Conservation (phyloP, 1,284 basidiomycete genomes). For the Thecaphora thlaspeos region DNA sequence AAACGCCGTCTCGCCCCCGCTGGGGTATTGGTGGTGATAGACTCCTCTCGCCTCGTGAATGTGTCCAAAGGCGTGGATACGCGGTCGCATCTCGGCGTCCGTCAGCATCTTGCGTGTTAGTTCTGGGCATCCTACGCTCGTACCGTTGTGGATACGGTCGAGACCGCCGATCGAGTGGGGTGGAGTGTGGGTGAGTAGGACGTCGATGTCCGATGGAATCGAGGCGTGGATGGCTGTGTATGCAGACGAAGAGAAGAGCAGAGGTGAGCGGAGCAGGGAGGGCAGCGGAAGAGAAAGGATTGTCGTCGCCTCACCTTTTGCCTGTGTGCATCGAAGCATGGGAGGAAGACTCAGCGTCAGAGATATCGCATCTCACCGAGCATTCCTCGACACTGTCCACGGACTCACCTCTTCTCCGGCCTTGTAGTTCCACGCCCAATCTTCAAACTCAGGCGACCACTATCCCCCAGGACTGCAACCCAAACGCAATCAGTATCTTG, state of each 20-base stretch:
- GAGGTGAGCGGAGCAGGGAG: neutral
- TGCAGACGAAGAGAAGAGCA: neutral
- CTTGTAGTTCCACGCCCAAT: slow-evolving; percentile 43
- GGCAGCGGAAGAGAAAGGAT: too few relatives aligned
- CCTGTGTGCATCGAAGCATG: too few relatives aligned
- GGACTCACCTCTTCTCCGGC: neutral
- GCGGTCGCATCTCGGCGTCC: slow-evolving; percentile 15
- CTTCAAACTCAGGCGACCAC: slow-evolving; percentile 32
- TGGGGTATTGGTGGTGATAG: slow-evolving; percentile 4
- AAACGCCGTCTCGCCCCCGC: slow-evolving; percentile 10
- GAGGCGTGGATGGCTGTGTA: slow-evolving; percentile 6
- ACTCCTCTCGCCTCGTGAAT: slow-evolving; percentile 34
- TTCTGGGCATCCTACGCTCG: slow-evolving; percentile 32
- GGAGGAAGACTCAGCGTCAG: too few relatives aligned
- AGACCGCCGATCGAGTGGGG: slow-evolving; percentile 15
- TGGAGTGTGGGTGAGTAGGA: slow-evolving; percentile 34
- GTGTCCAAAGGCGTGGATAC: slow-evolving; percentile 33
- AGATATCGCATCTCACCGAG: too few relatives aligned
- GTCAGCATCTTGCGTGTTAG: slow-evolving; percentile 10
- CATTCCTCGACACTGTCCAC: too few relatives aligned
- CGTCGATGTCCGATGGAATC: slow-evolving; percentile 16
- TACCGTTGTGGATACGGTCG: slow-evolving; percentile 23
- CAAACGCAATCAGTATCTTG: too few relatives aligned
- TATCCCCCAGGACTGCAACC: neutral
- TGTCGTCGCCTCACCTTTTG: slow-evolving; percentile 2